phyloP scores from a whole-genome alignment of 2,329 filamentous ascomycete genomes.

The Alternaria sp. region DNA sequence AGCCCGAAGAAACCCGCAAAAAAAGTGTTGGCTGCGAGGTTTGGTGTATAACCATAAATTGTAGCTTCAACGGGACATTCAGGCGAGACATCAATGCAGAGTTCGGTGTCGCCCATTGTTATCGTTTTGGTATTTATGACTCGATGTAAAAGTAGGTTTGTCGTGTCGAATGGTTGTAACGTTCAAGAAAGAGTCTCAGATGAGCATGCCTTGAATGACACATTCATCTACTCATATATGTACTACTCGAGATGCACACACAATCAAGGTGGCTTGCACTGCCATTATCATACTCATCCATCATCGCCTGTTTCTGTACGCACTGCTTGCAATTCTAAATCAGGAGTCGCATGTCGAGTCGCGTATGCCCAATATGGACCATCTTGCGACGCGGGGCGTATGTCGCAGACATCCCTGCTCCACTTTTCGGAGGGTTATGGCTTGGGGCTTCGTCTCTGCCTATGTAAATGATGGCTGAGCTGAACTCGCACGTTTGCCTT shows the following conservation, averaged over 20 bases:
- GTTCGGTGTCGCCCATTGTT: not conserved
- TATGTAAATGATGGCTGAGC: not conserved
- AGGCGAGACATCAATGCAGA: not conserved
- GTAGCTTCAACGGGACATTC: constrained; percentile 52
- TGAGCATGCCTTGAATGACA: not conserved
- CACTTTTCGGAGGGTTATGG: not conserved
- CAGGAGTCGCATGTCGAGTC: not conserved
- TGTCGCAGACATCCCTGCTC: not conserved
- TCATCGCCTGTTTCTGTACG: not conserved
- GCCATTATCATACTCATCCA: not conserved
- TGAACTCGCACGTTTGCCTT: not conserved
- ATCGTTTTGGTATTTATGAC: not conserved
- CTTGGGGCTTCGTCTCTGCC: not conserved
- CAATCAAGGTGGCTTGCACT: not conserved
- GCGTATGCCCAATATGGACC: not conserved
- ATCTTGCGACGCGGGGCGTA: not conserved
- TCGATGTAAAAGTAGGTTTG: not conserved
- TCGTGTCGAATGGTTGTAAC: not conserved
- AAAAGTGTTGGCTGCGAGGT: constrained; percentile 57
- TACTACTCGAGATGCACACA: not conserved
- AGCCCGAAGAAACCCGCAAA: constrained; percentile 59
- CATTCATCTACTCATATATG: not conserved
- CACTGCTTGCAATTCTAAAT: not conserved
- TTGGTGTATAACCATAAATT: constrained; percentile 61
- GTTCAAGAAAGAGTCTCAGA: not conserved